These are phyloP conservation scores for Aspergillus pseudoterreus DNA, from an alignment of 2,329 filamentous ascomycete species.

Conservation along the genomic window DNA sequence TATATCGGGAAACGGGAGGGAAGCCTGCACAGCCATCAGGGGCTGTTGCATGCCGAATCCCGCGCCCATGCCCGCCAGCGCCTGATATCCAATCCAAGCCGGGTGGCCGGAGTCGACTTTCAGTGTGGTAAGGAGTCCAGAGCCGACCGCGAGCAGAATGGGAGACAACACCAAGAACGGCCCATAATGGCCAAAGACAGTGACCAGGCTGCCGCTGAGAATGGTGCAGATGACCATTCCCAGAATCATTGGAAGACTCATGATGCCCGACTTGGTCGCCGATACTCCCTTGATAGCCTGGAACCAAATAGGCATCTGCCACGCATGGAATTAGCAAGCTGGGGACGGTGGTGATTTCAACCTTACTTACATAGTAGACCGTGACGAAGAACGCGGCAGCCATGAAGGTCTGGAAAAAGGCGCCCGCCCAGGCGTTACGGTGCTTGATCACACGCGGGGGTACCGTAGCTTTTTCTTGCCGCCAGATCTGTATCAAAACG, in stretches of 20 bases:
- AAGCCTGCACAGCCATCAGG: constrained; percentile 33
- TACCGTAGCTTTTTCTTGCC: constrained; percentile 42
- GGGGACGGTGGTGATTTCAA: neutral
- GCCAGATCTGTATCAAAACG: constrained; percentile 32
- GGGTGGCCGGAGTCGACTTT: constrained; percentile 25
- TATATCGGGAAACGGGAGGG: constrained; percentile 28
- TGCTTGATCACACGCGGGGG: constrained; percentile 44
- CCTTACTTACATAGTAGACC: constrained; percentile 39
- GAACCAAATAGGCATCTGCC: constrained; percentile 43
- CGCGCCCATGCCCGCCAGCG: constrained; percentile 32
- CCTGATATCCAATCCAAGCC: constrained; percentile 40
- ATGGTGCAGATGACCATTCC: constrained; percentile 29
- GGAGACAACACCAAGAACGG: constrained; percentile 37
- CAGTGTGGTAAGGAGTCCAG: constrained; percentile 35
- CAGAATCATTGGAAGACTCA: constrained; percentile 35
- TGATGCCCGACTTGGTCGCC: constrained; percentile 36
- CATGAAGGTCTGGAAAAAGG: constrained; percentile 38
- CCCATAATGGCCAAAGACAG: constrained; percentile 35
- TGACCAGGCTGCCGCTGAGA: constrained; percentile 28
- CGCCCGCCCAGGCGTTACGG: constrained; percentile 40
- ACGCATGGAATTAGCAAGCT: neutral
- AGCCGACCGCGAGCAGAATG: constrained; percentile 31
- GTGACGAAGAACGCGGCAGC: constrained; percentile 44
- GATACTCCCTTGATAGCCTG: constrained; percentile 36
- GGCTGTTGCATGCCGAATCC: constrained; percentile 36